A percentile compares a stretch with the other conserved stretches of the same genome.
Evolutionary conservation across 345 rosid genomes (phyloP).

Genomic region (Stellera chamaejasme): DNA sequence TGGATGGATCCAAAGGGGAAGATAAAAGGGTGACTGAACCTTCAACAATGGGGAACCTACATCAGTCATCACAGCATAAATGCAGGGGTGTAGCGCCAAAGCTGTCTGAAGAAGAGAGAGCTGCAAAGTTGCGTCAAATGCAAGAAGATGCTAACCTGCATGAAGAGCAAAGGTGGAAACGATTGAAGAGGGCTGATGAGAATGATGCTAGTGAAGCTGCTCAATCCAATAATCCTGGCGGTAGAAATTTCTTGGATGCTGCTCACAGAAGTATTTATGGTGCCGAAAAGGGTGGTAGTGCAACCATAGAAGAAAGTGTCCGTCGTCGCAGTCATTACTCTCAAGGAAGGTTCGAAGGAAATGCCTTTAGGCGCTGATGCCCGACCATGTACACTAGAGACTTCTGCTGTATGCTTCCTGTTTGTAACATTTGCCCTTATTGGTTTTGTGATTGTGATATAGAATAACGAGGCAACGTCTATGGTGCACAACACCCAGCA

Average conservation of each 20-base stretch:
- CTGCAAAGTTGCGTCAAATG: constrained; percentile 74
- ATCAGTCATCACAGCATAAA: constrained; percentile 19
- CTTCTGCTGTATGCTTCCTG: too few relatives aligned
- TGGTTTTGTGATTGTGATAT: too few relatives aligned
- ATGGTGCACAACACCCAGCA: too few relatives aligned
- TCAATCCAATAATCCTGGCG: constrained; percentile 25
- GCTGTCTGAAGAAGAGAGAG: constrained; percentile 80
- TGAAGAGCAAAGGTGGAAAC: constrained; percentile 91
- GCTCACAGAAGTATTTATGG: constrained; percentile 81
- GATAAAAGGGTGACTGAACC: constrained; percentile 13
- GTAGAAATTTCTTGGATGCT: constrained; percentile 79
- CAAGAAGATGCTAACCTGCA: constrained; percentile 82
- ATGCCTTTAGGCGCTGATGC: constrained; percentile 70
- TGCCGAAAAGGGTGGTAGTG: constrained; percentile 83
- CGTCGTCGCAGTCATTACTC: constrained; percentile 77
- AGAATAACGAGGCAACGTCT: too few relatives aligned
- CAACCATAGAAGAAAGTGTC: constrained; percentile 86
- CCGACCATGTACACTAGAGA: too few relatives aligned
- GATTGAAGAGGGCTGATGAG: constrained; percentile 77
- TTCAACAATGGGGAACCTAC: constrained; percentile 6
- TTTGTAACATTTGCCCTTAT: too few relatives aligned
- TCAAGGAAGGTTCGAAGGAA: constrained; percentile 71
- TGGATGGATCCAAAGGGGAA: constrained; percentile 17
- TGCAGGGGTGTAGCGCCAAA: constrained; percentile 37
- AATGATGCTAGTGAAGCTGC: constrained; percentile 61